Evolutionary conservation across 148 eudicot genomes (phyloP).

Genomic region (Chenopodium berlandieri): DNA sequence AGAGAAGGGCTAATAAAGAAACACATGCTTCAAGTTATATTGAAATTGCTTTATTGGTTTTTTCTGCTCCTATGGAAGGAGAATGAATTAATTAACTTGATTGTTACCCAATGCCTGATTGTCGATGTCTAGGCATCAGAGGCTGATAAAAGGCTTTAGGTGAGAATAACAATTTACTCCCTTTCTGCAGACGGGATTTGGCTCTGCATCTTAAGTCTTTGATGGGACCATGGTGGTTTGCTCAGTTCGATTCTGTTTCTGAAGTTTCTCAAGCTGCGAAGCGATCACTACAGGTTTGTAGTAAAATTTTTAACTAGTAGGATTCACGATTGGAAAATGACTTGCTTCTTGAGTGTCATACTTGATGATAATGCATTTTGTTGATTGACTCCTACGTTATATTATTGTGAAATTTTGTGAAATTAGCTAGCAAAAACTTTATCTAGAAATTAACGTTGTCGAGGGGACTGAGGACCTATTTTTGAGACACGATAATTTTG

Average conservation of each 20-base stretch:
- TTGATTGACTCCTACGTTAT: background rate
- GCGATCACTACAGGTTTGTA: constrained; percentile 72
- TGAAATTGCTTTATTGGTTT: background rate
- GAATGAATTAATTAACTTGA: background rate
- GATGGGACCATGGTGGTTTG: constrained; percentile 99
- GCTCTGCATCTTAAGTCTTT: constrained; percentile 84
- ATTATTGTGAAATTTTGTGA: background rate
- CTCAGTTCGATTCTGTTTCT: constrained; percentile 84
- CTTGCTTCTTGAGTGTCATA: background rate
- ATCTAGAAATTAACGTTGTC: background rate
- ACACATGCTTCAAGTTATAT: background rate
- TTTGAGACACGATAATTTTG: background rate
- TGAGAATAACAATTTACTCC: constrained; percentile 4
- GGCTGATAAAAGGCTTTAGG: background rate
- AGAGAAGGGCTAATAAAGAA: background rate
- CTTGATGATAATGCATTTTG: background rate
- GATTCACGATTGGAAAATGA: constrained; percentile 13
- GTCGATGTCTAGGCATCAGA: background rate
- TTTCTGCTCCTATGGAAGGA: background rate
- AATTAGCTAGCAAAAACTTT: background rate
- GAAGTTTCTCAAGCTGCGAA: constrained; percentile 95
- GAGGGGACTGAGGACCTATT: background rate
- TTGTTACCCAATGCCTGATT: background rate
- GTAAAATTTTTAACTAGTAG: background rate
- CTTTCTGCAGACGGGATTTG: constrained; percentile 69